Evolutionary conservation across 73 alveolate species (phyloP), one percentile per base, ranked within the genome.

Genomic region (Uronychia setigera): DNA sequence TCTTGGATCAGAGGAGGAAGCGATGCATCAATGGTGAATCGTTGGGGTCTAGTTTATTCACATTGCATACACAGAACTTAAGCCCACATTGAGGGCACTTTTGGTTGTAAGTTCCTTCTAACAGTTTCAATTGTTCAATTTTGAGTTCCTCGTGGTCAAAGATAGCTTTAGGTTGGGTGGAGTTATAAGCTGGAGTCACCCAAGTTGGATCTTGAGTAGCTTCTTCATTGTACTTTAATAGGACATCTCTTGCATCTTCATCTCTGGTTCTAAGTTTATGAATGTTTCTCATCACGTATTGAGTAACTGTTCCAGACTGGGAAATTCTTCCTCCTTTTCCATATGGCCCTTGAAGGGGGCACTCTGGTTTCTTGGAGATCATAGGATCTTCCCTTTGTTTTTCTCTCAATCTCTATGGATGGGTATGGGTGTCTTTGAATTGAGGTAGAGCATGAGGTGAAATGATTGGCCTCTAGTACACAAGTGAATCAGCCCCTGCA

Each of bases 101-200:
- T 5, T 11, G 5, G 67, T 46, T 46, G 67, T 46, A 46, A 5
- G 67, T 46, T 19, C 67, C 67, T 46, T 46, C 67, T 11, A 46
- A 19, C 67, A 46, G 67, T 19, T 46, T 46, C 67, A 46, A 46
- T 19, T 46, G 67, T 46, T 46, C 67, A 19, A 46, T 46, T 19
- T 19, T 46, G n/a, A 46, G 57, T 57, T 76, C 93, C 67, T 92
- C 89, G 26, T 77, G n/a, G 83, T 97, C 97, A 33, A 84, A 94
- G 58, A 97, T 87, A 59, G 91, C 91, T 58, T 93, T 87, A 13
- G 99, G 99, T 88, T 97, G 97, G 46, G 99, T 95, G 29, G 89
- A 80, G 83, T 67, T 81, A 88, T 97, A 97, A 31, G 99, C 98
- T 31, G 93, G 92, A 33, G 94, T 97, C 14, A 95, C 94, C 96